Evolutionary conservation across 192 early-diverging fungal species (phyloP), one percentile per base, ranked within the genome.

Genomic region (Nowakowskiella sp.): DNA sequence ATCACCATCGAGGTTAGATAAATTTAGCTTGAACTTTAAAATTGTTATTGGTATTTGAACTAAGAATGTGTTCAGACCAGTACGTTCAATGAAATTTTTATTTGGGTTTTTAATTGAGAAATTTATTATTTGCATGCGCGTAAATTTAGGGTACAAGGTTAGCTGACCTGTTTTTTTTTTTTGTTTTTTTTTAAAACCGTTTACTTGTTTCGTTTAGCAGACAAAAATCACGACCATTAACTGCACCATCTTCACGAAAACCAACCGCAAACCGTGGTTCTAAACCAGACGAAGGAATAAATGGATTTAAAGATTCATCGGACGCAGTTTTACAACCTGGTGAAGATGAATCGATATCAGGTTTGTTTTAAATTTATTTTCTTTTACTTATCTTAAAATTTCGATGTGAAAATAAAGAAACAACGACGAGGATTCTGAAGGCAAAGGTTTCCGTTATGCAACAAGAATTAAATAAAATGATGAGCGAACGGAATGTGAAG

Each of bases 361-460:
- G 54, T 43, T 44, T 1, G 3, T 8, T 10, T 9, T 54, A 7
- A 23, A 50, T 0, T n/a, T 13, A n/a, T 55, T 30, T 43, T 21
- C 8, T 13, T 54, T 16, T 53, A 54, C 23, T 16, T 27, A 49
- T 58, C 33, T 30, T 42, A 39, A 58, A 44, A 29, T 48, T 47
- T 49, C 4, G 42, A 53, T 9, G 43, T 49, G 43, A 61, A 29
- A 58, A 68, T 34, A 30, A 36, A 49, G 77, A 77, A 32, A 65
- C 66, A 19, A 61, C 64, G 23, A 64, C 62, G 47, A 55, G 77
- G n/a, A 62, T 78, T 21, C 53, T 80, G 3, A 74, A 72, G 59
- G 72, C 78, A 9, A 76, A 72, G 32, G 44, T 80, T 9, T 53
- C 55, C 22, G 70, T 71, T n/a, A 28, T 80, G 31, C 64, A 80